Conservation (phyloP, 2,329 filamentous ascomycete species). For the Dothiorella sarmentorum region DNA sequence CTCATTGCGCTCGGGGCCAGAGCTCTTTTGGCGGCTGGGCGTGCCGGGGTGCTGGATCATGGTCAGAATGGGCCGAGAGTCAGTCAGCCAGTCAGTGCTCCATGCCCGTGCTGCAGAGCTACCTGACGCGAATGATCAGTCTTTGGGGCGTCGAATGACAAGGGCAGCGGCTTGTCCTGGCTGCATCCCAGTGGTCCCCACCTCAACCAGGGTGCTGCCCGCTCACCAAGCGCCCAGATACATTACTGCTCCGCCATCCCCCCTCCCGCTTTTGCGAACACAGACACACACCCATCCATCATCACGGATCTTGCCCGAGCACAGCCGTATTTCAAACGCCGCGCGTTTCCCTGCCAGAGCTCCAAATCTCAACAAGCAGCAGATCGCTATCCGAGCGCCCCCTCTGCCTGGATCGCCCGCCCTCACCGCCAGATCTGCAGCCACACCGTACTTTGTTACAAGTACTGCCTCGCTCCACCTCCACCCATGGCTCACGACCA, state of each 20-base stretch:
- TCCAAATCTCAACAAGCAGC: background rate
- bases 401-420: background rate
- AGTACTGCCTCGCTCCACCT: constrained; percentile 27
- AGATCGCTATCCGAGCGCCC: constrained; percentile 13
- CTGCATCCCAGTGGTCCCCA: constrained; percentile 16
- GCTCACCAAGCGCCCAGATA: constrained; percentile 1
- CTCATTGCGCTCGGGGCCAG: constrained; percentile 7
- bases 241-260: constrained; percentile 13
- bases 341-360: constrained; percentile 6
- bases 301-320: constrained; percentile 16
- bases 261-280: background rate
- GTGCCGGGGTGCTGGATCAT: constrained; percentile 10
- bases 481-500: constrained; percentile 34
- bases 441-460: constrained; percentile 41
- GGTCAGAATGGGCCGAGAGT: constrained; percentile 12
- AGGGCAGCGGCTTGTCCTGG: constrained; percentile 10
- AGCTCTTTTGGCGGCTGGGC: constrained; percentile 11
- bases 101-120: constrained; percentile 12
- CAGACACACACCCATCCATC: constrained; percentile 15
- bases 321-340: constrained; percentile 15
- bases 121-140: constrained; percentile 15
- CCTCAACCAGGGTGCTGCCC: constrained; percentile 1
- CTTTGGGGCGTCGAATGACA: constrained; percentile 16
- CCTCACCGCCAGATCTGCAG: constrained; percentile 17
- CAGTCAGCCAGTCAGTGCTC: constrained; percentile 4